These are phyloP conservation scores for Cynara cardunculus DNA, from an alignment of 129 eudicot species.

Conservation along the genomic window DNA sequence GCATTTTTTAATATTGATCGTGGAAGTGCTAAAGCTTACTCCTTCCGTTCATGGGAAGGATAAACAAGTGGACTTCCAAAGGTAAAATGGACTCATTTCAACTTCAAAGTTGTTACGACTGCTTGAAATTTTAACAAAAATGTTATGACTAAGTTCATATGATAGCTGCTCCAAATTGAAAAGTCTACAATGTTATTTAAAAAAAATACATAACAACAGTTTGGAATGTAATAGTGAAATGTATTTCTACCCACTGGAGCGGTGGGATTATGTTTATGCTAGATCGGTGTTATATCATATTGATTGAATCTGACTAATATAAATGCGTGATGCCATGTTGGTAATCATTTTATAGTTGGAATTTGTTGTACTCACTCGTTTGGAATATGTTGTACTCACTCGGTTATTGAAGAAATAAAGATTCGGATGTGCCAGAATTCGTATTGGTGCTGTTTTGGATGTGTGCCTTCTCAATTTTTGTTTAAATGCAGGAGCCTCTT, in stretches of 20 bases:
- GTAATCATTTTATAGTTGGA: conserved; percentile 1
- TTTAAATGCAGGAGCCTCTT: conserved; percentile 48
- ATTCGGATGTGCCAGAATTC: conserved; percentile 2
- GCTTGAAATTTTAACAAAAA: background rate
- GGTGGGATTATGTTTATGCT: conserved; percentile 3
- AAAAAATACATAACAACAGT: background rate
- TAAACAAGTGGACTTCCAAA: background rate
- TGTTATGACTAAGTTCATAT: background rate
- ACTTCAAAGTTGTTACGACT: background rate
- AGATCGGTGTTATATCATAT: background rate
- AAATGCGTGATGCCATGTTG: background rate
- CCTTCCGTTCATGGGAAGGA: background rate
- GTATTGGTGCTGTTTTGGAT: background rate
- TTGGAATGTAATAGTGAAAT: background rate
- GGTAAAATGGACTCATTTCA: background rate
- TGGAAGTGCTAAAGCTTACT: background rate
- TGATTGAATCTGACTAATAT: background rate
- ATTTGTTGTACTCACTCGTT: background rate
- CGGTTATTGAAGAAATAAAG: background rate
- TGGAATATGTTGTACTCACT: background rate
- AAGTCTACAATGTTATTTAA: background rate
- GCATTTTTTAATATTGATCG: background rate
- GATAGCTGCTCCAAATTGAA: background rate
- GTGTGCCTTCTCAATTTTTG: background rate
- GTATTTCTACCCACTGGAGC: background rate